phyloP scores from a whole-genome alignment of 1,284 basidiomycete species.

The Ustilago lituana region DNA sequence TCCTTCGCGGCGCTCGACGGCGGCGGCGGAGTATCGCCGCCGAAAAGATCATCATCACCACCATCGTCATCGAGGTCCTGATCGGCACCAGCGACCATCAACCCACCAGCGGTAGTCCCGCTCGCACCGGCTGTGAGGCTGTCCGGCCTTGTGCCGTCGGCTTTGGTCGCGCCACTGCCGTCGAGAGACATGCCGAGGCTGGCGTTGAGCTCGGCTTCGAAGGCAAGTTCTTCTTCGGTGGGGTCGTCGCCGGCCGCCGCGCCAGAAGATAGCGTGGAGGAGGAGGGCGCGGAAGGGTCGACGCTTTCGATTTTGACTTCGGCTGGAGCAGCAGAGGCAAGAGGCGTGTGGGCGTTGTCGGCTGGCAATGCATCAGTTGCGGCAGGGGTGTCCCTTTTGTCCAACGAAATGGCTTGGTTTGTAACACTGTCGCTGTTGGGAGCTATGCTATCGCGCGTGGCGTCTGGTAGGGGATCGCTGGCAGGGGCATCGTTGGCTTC shows the following conservation, averaged over 20 bases:
- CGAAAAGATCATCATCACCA: conserved; percentile 43
- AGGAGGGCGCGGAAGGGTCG: conserved; percentile 7
- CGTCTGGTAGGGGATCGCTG: too few relatives aligned
- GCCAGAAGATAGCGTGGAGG: conserved; percentile 4
- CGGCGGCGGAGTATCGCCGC: conserved; percentile 36
- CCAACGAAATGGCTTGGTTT: too few relatives aligned
- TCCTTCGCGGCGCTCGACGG: conserved; percentile 6
- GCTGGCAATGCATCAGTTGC: too few relatives aligned
- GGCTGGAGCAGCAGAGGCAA: neutral
- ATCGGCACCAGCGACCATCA: conserved; percentile 40
- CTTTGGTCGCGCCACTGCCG: conserved; percentile 24
- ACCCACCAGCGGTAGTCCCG: conserved; percentile 24
- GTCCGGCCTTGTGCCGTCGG: conserved; percentile 19
- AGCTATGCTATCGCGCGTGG: too few relatives aligned
- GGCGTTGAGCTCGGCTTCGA: conserved; percentile 54
- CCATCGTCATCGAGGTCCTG: conserved; percentile 26
- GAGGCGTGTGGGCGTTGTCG: neutral
- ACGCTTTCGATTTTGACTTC: conserved; percentile 6
- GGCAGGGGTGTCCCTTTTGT: too few relatives aligned
- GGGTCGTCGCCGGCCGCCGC: conserved; percentile 28
- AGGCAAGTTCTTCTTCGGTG: conserved; percentile 52
- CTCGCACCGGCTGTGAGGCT: neutral
- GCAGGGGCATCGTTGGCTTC: too few relatives aligned
- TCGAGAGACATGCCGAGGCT: conserved; percentile 43
- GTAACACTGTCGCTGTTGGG: too few relatives aligned